Evolutionary conservation across 306 rosid genomes (phyloP).

Genomic region (Cyclanthera cordifolia): DNA sequence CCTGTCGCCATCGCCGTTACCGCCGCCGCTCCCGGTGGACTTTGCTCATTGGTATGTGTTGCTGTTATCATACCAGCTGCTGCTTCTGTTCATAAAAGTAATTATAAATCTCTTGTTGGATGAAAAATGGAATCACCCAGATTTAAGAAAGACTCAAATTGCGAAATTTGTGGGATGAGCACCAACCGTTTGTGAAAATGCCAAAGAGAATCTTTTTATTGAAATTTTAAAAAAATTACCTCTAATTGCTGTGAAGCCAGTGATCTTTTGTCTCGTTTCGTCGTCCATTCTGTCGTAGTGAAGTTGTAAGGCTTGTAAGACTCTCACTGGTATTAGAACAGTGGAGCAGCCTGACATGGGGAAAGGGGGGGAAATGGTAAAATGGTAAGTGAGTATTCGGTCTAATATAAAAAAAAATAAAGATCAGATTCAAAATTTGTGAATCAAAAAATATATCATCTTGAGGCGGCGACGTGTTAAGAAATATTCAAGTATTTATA

Average conservation of each 20-base stretch:
- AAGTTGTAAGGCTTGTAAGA: constrained; percentile 67
- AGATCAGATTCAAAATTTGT: too few species aligned
- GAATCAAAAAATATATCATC: too few species aligned
- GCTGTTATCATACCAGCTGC: constrained; percentile 24
- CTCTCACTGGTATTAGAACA: constrained; percentile 82
- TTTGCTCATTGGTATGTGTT: constrained; percentile 31
- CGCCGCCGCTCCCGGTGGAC: constrained; percentile 10
- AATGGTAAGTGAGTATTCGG: background rate
- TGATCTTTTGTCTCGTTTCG: constrained; percentile 32
- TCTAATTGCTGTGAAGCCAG: constrained; percentile 21
- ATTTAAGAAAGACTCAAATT: too few species aligned
- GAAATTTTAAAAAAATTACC: constrained; percentile 25
- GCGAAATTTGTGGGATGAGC: background rate
- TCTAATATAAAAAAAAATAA: too few species aligned
- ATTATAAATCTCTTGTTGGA: background rate
- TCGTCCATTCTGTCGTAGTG: constrained; percentile 66
- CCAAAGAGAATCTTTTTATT: background rate
- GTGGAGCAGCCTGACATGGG: constrained; percentile 34
- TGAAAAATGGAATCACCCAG: background rate
- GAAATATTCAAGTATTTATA: too few species aligned
- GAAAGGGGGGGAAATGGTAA: background rate
- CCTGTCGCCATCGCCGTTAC: constrained; percentile 12
- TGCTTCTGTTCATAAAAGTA: constrained; percentile 14
- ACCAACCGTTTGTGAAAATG: background rate
- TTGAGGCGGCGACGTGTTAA: too few species aligned